A percentile compares a stretch with the other conserved stretches of the same genome.
Evolutionary conservation across 306 rosid species (phyloP).

Genomic region (Neltuma alba): DNA sequence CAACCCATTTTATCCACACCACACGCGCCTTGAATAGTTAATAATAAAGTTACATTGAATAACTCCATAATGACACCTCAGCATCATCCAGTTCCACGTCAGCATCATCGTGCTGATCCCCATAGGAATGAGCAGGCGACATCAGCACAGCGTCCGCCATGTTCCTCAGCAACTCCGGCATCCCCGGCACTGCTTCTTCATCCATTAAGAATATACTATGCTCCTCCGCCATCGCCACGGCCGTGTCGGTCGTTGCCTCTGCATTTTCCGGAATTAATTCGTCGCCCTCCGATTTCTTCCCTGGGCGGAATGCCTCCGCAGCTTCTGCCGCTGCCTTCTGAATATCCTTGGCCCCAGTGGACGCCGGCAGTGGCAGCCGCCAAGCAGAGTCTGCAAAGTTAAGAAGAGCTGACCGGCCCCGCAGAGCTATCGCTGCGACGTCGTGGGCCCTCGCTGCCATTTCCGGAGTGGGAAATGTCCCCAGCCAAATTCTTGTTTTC

Average conservation of each 20-base stretch:
- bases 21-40: neutral
- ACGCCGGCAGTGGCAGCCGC: constrained; percentile 61
- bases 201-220: constrained; percentile 43
- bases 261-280: neutral
- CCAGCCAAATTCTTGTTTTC: constrained; percentile 55
- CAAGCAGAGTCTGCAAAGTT: constrained; percentile 77
- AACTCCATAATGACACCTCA: constrained; percentile 80
- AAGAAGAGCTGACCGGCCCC: constrained; percentile 64
- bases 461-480: constrained; percentile 70
- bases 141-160: constrained; percentile 53
- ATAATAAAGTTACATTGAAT: constrained; percentile 33
- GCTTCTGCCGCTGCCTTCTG: constrained; percentile 67
- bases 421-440: constrained; percentile 69
- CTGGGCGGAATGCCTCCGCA: constrained; percentile 65
- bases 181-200: constrained; percentile 45
- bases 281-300: constrained; percentile 14
- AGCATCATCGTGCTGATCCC: constrained; percentile 32
- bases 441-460: constrained; percentile 94
- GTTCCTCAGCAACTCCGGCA: constrained; percentile 60
- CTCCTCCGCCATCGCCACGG: neutral
- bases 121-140: constrained; percentile 59
- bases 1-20: neutral
- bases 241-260: neutral
- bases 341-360: constrained; percentile 57
- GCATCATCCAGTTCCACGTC: constrained; percentile 48